Base-by-base conservation (phyloP, 2,329 filamentous ascomycete genomes). In the Cladobotryum mycophilum region DNA sequence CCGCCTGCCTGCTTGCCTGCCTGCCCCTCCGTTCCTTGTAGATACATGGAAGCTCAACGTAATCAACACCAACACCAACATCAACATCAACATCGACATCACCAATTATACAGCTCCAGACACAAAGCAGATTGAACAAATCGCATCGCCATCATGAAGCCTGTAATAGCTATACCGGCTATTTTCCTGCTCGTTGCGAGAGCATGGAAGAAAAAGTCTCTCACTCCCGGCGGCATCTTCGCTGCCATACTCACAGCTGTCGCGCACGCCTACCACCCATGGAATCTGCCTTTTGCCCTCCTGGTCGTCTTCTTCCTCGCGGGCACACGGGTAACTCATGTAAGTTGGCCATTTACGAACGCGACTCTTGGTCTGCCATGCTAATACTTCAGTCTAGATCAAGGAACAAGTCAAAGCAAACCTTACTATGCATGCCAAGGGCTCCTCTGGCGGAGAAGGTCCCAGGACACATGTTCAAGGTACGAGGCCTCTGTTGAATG, bases 211-310 rank as follows among this genome's bases (percentile, higher is more conserved):
- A 84, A 82, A 59, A 85, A 88, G 50, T 91, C 86, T 20, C 78
- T 99, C 37, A 97, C 92, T 1, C 81, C 85, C 0, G 71, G 76
- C 6, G 92, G 91, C 54, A 81, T 96, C 59, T 59, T 85, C 36
- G 79, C 81, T 12, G 92, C 92, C 3, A 74, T 76, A 5, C 61
- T 86, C 41, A 95, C 91, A 4, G 91, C 89, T 4, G 67, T 79
- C 42, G 81, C 86, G 11, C 93, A 99, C 67, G 89, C 90, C 14
- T 71, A 91, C n/a, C 91, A 97, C 68, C 92, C 92, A 3, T 96
- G 89, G 85, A 88, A 88, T 53, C 74, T 91, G n/a, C 91, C 89
- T n/a, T 95, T 96, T 70, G 80, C 80, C 25, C 76, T 96, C 11
- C 76, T 97, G 2, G 79, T 80, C 45, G 80, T 90, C 35, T 97